Evolutionary conservation across 2,329 filamentous ascomycete genomes (phyloP), one percentile per base, ranked within the genome.

Genomic region (Verticillium longisporum): DNA sequence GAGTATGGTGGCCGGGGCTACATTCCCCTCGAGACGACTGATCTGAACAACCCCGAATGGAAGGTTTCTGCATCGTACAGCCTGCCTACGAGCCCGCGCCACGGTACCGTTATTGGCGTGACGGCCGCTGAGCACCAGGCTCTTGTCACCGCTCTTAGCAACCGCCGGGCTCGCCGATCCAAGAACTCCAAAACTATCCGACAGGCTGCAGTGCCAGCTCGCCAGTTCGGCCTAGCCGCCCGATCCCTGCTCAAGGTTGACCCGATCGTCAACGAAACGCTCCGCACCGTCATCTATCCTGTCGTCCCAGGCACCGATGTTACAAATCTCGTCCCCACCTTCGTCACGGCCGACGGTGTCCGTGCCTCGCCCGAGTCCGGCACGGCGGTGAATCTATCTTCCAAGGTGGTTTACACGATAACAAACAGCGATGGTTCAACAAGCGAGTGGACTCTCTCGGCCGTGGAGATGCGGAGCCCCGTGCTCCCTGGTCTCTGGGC

Each of bases 91-190:
- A 81, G 76, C 53, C 81, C 81, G 2, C 77, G 82, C 11, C 82
- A 84, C 62, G 82, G 82, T 15, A 84, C 81, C 0, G 81, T 84
- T 4, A 67, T 84, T 7, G 76, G 80, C 0, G 72, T 84, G 21
- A 84, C 81, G 0, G 77, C 78, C 1, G 72, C 70, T 1, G 79
- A 82, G 67, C 72, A 80, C 11, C 64, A 70, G 2, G 64, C 66
- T 37, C 63, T 79, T 6, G 73, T 67, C 1, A 66, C 64, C 0
- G 45, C 66, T 34, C 45, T 59, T 14, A 59, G 45, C 57, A 36
- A 34, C 75, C 78, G 13, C 69, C 71, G 58, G 78, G 72, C 63
- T 80, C 78, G 78, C 57, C 58, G 55, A 53, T 21, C 7, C 6
- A 36, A 37, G 56, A 33, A 13, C 37, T n/a, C 11, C 37, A 45